A percentile compares a stretch with the other conserved stretches of the same genome.
These are phyloP conservation scores for Neonectria ditissima DNA, from an alignment of 2,329 filamentous ascomycete species.

Conservation along the genomic window DNA sequence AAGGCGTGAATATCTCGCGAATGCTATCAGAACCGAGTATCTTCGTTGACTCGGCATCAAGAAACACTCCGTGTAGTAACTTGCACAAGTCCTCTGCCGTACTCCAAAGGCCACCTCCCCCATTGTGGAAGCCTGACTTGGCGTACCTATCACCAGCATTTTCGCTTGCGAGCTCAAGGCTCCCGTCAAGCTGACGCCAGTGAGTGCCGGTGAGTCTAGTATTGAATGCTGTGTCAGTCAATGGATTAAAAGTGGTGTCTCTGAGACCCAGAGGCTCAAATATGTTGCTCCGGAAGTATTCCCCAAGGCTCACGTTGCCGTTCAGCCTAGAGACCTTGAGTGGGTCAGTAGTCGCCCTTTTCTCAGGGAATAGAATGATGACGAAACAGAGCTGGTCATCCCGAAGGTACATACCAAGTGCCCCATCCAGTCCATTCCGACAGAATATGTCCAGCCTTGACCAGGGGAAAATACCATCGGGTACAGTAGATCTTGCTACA, in stretches of 20 bases:
- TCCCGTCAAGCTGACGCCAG: neutral
- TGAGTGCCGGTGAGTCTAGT: neutral
- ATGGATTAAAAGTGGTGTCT: neutral
- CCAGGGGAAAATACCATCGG: neutral
- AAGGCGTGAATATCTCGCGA: neutral
- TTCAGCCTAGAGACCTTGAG: neutral
- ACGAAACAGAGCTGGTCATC: too few relatives aligned
- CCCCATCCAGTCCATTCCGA: neutral
- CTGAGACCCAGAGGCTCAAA: neutral
- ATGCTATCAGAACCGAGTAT: neutral
- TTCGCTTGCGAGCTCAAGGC: neutral
- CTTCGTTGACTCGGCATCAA: neutral
- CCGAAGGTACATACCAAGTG: neutral
- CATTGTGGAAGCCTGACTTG: neutral
- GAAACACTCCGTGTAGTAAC: neutral
- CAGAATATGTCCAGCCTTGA: neutral
- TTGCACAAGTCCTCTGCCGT: neutral
- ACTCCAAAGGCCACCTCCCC: neutral
- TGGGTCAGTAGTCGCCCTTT: neutral
- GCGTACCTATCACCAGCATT: neutral
- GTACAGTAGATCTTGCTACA: neutral
- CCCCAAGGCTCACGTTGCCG: neutral
- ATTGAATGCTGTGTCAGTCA: neutral
- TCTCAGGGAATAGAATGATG: too few relatives aligned
- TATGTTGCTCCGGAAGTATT: neutral